Conservation (phyloP, 2,329 filamentous ascomycete species). For the Knufia fluminis region DNA sequence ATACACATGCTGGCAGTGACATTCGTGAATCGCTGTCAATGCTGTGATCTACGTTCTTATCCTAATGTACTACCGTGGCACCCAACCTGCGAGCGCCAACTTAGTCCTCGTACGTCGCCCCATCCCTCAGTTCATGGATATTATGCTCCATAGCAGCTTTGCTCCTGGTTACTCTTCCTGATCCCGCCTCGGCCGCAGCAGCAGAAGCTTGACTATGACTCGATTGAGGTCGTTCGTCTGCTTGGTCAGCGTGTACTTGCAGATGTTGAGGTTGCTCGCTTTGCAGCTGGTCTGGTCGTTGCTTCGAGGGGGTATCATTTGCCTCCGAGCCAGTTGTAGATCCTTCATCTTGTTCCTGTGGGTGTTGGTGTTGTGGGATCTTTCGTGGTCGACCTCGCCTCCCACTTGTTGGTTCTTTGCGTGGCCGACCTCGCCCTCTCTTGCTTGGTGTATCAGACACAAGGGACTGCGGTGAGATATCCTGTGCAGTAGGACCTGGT, state of each 20-base stretch:
- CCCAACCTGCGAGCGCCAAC: background rate
- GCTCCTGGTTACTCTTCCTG: conserved; percentile 1
- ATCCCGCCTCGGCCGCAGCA: background rate
- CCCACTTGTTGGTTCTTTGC: background rate
- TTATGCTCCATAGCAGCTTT: background rate
- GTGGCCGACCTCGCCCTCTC: background rate
- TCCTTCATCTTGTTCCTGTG: background rate
- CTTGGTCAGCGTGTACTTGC: background rate
- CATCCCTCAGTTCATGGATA: conserved; percentile 21
- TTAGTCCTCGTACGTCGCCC: conserved; percentile 16
- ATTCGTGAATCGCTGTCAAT: too few species aligned
- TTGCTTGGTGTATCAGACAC: background rate
- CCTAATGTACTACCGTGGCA: too few species aligned
- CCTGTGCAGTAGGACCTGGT: background rate
- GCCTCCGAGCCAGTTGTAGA: too few species aligned
- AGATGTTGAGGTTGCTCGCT: background rate
- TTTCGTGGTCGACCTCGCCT: conserved; percentile 1
- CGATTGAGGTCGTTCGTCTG: background rate
- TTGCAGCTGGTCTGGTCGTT: background rate
- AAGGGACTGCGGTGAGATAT: background rate
- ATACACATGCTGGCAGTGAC: too few species aligned
- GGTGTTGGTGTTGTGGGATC: too few species aligned
- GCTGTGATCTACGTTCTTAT: too few species aligned
- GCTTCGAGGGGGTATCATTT: too few species aligned
- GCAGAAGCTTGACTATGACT: background rate